Evolutionary conservation across 2,329 filamentous ascomycete species (phyloP), one percentile per base, ranked within the genome.

Genomic region (Claviceps spartinae): DNA sequence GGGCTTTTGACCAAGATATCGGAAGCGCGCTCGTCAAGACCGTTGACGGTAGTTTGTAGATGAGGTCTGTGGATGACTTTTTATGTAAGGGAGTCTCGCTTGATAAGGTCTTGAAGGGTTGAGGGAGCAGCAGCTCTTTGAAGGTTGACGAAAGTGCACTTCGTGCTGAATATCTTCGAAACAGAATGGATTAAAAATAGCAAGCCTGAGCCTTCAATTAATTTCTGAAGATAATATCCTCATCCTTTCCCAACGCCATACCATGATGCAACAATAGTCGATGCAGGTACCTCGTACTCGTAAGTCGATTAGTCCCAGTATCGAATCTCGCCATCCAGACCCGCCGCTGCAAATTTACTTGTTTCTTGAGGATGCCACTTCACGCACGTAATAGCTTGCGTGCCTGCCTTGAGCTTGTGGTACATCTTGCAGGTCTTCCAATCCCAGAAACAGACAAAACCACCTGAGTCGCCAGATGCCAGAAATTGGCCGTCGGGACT

Each of bases 351-450:
- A 38, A 97, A 82, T 75, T 96, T 96, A 64, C 86, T 93, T 18
- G 85, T 93, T 75, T 98, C 93, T 70, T 96, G 86, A n/a, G 91
- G 89, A 68, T 97, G 90, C 91, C 93, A 98, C 65, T 86, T 86
- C 53, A 93, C 80, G 58, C 85, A 87, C n/a, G 88, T 88, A 51
- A 96, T 77, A 5, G 90, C 82, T 50, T 85, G 80, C 51, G 88
- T 89, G 54, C 87, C 82, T 24, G 88, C 90, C 69, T 86, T 81
- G 58, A 98, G 81, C 76, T 97, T 97, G 71, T 95, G 88, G 70
- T 88, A 95, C 89, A 98, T 91, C 72, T 96, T 97, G 68, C 91
- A 95, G 41, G 89, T 96, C 79, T 98, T 98, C 88, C 90, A 98
- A 69, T 97, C 93, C 88, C 90, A 98, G 71, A 97, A 96, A 69